Base-by-base conservation (phyloP, 2,329 filamentous ascomycete genomes). In the Didymella pinodella region DNA sequence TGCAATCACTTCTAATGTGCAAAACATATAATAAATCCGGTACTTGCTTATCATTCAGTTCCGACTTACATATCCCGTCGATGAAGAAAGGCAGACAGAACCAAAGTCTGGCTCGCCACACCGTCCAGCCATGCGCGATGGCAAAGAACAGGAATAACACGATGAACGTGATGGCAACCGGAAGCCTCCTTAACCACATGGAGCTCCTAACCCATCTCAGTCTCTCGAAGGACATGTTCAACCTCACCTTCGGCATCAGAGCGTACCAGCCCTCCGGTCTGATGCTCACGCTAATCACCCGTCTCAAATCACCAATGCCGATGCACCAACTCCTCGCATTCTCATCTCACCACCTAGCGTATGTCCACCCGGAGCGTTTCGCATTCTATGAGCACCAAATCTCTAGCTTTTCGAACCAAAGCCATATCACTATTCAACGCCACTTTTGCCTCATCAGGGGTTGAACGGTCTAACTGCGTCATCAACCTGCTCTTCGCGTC, bases 31-130 rank as follows among this genome's bases (percentile, higher is more conserved):
- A 38, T 6, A n/a, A 2, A 20, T 10, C 7, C 7, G n/a, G 2
- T 20, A 11, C n/a, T 10, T 38, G 3, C n/a, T 11, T 1, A 14
- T n/a, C 7, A 20, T 1, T 38, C 16, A 38, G 8, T 7, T 20
- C 7, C 8, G 36, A 38, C 36, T 38, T 4, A 38, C 36, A 38
- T 20, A 20, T 38, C 0, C 79, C 81, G 0, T 83, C 83, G 1
- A 82, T 63, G 16, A 81, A 62, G 51, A 85, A 79, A 0, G 80
- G 76, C 1, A 79, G 72, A 57, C 83, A 83, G 64, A 82, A 86
- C 78, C 81, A 84, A 11, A 2, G 52, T 38, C 34, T 49, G 29
- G 75, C 75, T 20, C 70, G 76, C 14, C 74, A 65, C 41, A 84
- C 74, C 26, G 78, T 77, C 58, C 71, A 81, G 1, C 65, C 61